phyloP scores from a whole-genome alignment of 495 filamentous ascomycete species.

The Penicillium herquei region DNA sequence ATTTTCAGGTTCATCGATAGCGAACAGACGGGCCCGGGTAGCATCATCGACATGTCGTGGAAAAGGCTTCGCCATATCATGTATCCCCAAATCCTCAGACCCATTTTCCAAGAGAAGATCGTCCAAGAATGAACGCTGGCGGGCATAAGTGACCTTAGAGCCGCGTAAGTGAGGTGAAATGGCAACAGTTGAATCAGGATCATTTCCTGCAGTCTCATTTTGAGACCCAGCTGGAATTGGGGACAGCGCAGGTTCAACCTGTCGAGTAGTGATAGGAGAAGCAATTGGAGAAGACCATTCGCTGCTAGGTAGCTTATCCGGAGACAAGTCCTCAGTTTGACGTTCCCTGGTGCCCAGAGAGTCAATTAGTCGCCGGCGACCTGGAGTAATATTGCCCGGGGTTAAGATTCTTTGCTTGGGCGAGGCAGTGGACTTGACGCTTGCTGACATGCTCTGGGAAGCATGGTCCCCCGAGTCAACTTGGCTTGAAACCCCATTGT shows the following conservation, averaged over 20 bases:
- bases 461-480: neutral
- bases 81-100: neutral
- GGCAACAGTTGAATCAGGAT: conserved; percentile 14
- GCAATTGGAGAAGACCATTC: conserved; percentile 7
- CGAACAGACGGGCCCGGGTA: conserved; percentile 16
- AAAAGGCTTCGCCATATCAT: neutral
- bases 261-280: conserved; percentile 8
- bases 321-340: neutral
- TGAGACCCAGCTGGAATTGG: conserved; percentile 4
- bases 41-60: neutral
- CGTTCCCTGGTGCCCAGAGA: conserved; percentile 22
- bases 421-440: neutral
- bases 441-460: neutral
- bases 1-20: conserved; percentile 50
- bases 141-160: conserved; percentile 60
- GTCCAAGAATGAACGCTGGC: conserved; percentile 58
- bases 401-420: neutral
- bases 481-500: neutral
- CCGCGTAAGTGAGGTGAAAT: conserved; percentile 27
- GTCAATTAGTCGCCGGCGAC: conserved; percentile 38
- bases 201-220: conserved; percentile 5
- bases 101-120: conserved; percentile 31
- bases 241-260: neutral
- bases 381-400: conserved; percentile 13
- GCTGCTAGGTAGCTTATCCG: conserved; percentile 7